Evolutionary conservation across 2,329 filamentous ascomycete species (phyloP), one percentile per base, ranked within the genome.

Genomic region (Colletotrichum incanum): DNA sequence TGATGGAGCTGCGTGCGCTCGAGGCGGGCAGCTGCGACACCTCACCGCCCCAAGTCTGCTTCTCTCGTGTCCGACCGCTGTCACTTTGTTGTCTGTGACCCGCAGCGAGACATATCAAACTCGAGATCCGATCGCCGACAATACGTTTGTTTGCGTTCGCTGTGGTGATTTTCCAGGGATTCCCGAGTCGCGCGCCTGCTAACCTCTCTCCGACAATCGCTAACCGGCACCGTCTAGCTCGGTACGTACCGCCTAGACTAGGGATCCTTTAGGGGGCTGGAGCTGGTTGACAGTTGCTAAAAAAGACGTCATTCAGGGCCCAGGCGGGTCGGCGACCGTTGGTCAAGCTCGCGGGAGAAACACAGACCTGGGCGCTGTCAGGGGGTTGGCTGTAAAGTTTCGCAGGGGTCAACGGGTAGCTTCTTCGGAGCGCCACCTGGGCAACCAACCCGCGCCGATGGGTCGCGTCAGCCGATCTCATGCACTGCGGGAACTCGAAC

Each of bases 71-170:
- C 65, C 50, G 65, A 68, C 49, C 58, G 52, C 54, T 47, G 50
- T 58, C 41, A n/a, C 28, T 41, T 45, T 43, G 18, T 26, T 45
- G 45, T 65, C 70, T 59, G 70, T 69, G 65, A 41, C 62, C 65
- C 59, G 65, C 60, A 72, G 65, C 47, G 59, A 65, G 60, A 72
- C 54, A 72, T 65, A 41, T 70, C 45, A 43, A 31, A 23, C 28
- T 23, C 41, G 69, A 28, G 59, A 63, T 63, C 65, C 41, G 65
- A 39, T 63, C 55, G 26, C 56, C 23, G 37, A 63, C 52, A 68
- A 63, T 59, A 50, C 65, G 31, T 61, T 45, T 68, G 26, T 41
- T 56, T 43, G 41, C 23, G 28, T 52, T 47, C 60, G 23, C 37
- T 20, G 16, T 39, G n/a, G 31, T 28, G 50, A 26, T 63, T 52